Conservation (phyloP, 2,329 filamentous ascomycete species). For the Pseudocercospora musae region DNA sequence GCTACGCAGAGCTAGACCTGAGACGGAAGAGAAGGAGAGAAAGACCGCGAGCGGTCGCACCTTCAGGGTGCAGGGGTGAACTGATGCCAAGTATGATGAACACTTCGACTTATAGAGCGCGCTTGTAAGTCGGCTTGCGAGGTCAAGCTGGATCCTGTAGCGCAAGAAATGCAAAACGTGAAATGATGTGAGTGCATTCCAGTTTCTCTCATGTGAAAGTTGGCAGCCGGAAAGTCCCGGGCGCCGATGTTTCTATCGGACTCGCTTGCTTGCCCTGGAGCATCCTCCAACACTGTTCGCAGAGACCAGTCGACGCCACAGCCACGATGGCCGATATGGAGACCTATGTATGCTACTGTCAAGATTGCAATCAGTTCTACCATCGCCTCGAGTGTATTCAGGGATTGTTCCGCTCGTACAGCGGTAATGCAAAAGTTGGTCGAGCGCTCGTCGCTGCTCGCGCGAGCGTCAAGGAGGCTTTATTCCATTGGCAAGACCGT, state of each 20-base stretch:
- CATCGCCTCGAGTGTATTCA: neutral
- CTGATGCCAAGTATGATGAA: neutral
- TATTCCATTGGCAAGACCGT: neutral
- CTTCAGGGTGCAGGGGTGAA: constrained; percentile 63
- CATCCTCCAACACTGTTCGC: too few relatives aligned
- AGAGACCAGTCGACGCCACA: too few relatives aligned
- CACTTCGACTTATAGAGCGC: neutral
- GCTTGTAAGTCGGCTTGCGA: neutral
- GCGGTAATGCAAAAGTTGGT: neutral
- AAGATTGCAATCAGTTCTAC: neutral
- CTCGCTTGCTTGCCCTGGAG: too few relatives aligned
- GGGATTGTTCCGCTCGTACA: neutral
- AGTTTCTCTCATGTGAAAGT: neutral
- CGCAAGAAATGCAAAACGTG: neutral
- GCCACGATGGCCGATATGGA: neutral
- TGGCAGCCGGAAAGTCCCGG: neutral
- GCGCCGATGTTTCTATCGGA: neutral
- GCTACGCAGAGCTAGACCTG: constrained; percentile 89
- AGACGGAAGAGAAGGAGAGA: constrained; percentile 93
- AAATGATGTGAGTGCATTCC: neutral
- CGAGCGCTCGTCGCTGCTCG: neutral
- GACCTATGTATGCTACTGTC: neutral
- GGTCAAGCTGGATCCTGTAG: neutral
- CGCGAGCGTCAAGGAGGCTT: neutral
- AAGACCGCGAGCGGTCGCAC: constrained; percentile 97